phyloP scores from a whole-genome alignment of 2,329 filamentous ascomycete genomes.

The Trichoderma sp. region DNA sequence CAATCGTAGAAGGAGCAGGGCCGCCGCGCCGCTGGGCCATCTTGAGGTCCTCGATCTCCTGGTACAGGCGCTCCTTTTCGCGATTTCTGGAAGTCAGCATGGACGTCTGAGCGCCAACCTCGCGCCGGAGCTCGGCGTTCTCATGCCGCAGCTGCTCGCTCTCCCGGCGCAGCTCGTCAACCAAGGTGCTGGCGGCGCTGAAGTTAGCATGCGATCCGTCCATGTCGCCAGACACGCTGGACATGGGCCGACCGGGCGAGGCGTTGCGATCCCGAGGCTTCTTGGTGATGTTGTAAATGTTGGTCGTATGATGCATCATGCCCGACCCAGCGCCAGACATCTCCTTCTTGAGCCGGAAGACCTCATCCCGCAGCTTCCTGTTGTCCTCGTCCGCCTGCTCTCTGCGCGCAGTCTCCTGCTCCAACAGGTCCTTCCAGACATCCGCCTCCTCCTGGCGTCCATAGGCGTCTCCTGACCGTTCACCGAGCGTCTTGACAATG shows the following conservation, averaged over 20 bases:
- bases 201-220: constrained; percentile 56
- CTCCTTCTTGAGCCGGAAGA: constrained; percentile 71
- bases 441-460: constrained; percentile 68
- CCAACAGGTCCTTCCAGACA: constrained; percentile 92
- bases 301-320: constrained; percentile 61
- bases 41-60: constrained; percentile 97
- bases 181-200: constrained; percentile 65
- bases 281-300: constrained; percentile 66
- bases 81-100: constrained; percentile 96
- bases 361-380: constrained; percentile 77
- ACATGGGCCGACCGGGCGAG: constrained; percentile 54
- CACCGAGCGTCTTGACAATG: constrained; percentile 63
- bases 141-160: constrained; percentile 82
- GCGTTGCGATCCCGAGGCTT: constrained; percentile 49
- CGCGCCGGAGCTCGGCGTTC: constrained; percentile 86
- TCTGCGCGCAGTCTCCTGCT: constrained; percentile 84
- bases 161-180: constrained; percentile 73
- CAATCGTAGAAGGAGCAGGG: constrained; percentile 66
- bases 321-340: constrained; percentile 41
- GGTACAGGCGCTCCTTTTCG: constrained; percentile 91
- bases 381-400: constrained; percentile 93
- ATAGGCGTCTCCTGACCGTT: constrained; percentile 52
- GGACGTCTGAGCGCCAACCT: constrained; percentile 92
- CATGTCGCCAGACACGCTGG: constrained; percentile 53
- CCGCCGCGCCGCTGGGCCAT: constrained; percentile 76